phyloP scores from a whole-genome alignment of 805 yeast genomes.

The Myxozyma kluyveri region DNA sequence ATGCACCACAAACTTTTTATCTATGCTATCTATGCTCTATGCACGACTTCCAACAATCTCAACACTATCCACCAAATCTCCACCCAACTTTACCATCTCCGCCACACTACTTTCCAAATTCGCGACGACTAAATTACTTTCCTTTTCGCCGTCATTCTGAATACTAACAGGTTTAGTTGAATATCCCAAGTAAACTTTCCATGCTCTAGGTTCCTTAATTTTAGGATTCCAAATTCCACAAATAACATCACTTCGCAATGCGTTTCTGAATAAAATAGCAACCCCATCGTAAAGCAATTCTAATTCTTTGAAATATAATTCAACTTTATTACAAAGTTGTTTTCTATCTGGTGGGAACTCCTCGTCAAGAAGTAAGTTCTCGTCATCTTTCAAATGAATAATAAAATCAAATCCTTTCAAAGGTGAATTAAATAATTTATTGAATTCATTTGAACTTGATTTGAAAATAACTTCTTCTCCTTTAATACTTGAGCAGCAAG shows the following conservation, averaged over 20 bases:
- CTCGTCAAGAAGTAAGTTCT: constrained; percentile 37
- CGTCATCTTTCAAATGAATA: constrained; percentile 49
- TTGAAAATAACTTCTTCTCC: constrained; percentile 27
- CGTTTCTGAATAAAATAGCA: constrained; percentile 63
- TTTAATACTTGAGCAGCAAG: constrained; percentile 53
- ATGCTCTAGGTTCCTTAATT: constrained; percentile 57
- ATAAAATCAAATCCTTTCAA: constrained; percentile 80
- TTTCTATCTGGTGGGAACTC: constrained; percentile 15
- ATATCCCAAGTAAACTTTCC: constrained; percentile 75
- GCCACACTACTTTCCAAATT: constrained; percentile 50
- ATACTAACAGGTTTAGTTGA: constrained; percentile 57
- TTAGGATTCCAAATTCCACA: constrained; percentile 80
- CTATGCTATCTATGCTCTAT: too few relatives aligned
- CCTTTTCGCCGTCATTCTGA: constrained; percentile 19
- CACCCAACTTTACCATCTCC: constrained; percentile 55
- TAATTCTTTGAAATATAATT: constrained; percentile 22
- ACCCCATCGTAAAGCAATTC: constrained; percentile 45
- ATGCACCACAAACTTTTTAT: too few relatives aligned
- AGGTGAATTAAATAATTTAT: constrained; percentile 68
- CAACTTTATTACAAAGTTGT: constrained; percentile 4
- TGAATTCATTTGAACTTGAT: constrained; percentile 1
- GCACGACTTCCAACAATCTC: too few relatives aligned
- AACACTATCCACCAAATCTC: constrained; percentile 36
- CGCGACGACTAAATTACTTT: constrained; percentile 27
- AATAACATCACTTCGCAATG: constrained; percentile 60